phyloP scores from a whole-genome alignment of 805 yeast genomes.

The Kodamaea sagamina region DNA sequence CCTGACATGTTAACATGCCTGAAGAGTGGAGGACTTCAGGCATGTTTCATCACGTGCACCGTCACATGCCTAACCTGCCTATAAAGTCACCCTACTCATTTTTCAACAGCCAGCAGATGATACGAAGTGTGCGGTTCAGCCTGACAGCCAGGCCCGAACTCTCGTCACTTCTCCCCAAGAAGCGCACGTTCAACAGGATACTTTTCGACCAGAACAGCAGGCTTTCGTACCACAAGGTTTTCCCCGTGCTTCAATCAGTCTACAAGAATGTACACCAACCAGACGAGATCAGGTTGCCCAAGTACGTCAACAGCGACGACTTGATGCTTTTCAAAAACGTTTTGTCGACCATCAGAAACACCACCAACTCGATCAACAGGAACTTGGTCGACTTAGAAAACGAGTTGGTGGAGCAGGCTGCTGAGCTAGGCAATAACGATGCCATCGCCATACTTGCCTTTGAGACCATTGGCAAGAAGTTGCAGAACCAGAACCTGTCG shows the following conservation, averaged over 20 bases:
- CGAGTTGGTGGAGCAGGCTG: conserved; percentile 76
- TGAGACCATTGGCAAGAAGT: conserved; percentile 47
- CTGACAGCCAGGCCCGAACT: conserved; percentile 28
- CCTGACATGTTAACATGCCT: too few species aligned
- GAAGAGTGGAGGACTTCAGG: too few species aligned
- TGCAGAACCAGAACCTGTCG: conserved; percentile 26
- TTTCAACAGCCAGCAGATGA: conserved; percentile 1
- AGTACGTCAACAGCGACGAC: conserved; percentile 53
- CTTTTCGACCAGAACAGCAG: conserved; percentile 68
- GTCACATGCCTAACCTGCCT: too few species aligned
- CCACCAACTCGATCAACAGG: conserved; percentile 59
- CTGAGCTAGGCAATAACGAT: conserved; percentile 78
- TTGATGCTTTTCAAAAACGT: conserved; percentile 69
- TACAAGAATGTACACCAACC: conserved; percentile 52
- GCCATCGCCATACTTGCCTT: conserved; percentile 77
- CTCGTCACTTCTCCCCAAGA: conserved; percentile 51
- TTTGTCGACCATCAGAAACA: conserved; percentile 58
- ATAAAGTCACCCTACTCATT: background rate
- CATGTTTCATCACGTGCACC: too few species aligned
- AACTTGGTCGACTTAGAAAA: conserved; percentile 64
- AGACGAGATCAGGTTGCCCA: conserved; percentile 41
- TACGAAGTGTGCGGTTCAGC: conserved; percentile 6
- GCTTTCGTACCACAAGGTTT: conserved; percentile 52
- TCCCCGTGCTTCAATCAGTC: conserved; percentile 54
- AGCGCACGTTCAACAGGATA: conserved; percentile 55